These are phyloP conservation scores for Zanthoxylum bungeanum DNA, from an alignment of 345 rosid species.

Conservation along the genomic window DNA sequence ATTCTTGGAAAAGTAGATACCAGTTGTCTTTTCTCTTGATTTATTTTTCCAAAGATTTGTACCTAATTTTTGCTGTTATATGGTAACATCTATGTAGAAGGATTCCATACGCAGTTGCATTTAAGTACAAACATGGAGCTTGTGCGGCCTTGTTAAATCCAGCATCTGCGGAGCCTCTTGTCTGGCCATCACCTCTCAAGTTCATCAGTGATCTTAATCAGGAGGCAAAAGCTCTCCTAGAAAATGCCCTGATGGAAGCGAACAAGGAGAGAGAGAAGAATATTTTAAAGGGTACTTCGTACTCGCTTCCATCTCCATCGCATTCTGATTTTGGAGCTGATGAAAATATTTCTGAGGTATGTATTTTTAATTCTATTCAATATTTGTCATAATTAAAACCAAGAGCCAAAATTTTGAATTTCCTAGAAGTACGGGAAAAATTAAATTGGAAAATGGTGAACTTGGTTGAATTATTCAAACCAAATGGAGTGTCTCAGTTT, in stretches of 20 bases:
- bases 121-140: constrained; percentile 72
- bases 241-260: constrained; percentile 83
- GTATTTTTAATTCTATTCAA: not conserved
- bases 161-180: constrained; percentile 89
- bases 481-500: not conserved
- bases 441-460: not conserved
- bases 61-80: not conserved
- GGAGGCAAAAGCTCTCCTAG: constrained; percentile 78
- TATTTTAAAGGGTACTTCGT: constrained; percentile 66
- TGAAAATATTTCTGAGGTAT: constrained; percentile 86
- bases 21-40: not conserved
- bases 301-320: constrained; percentile 61
- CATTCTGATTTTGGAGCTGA: constrained; percentile 60
- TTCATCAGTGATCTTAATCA: constrained; percentile 90
- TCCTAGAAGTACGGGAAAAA: not conserved
- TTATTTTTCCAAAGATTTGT: not conserved
- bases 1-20: not conserved
- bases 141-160: constrained; percentile 92
- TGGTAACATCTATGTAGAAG: constrained; percentile 47
- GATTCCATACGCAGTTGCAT: constrained; percentile 81
- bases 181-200: constrained; percentile 97
- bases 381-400: not conserved
- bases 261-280: constrained; percentile 83
- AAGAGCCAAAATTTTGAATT: not conserved
- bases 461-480: constrained; percentile 1